Evolutionary conservation across 2,329 filamentous ascomycete species (phyloP).

Genomic region (Aspergillus sp.): DNA sequence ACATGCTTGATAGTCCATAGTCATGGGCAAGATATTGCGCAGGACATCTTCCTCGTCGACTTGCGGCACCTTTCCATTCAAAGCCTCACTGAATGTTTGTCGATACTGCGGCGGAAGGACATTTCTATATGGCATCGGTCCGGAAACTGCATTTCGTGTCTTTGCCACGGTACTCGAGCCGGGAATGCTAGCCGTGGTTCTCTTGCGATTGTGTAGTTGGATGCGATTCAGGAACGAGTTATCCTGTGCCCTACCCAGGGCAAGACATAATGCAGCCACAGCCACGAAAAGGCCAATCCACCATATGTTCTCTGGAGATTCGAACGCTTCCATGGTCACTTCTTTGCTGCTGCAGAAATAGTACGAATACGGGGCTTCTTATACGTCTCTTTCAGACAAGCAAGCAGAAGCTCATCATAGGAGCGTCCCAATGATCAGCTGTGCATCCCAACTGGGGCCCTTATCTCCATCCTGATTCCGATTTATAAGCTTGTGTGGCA

Average conservation of each 20-base stretch:
- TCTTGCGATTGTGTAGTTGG: conserved; percentile 31
- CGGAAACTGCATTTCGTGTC: conserved; percentile 30
- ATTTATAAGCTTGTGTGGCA: neutral
- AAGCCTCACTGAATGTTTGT: conserved; percentile 30
- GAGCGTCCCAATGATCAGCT: neutral
- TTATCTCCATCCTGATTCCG: neutral
- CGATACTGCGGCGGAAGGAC: conserved; percentile 48
- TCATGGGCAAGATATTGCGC: conserved; percentile 34
- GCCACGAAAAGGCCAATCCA: conserved; percentile 14
- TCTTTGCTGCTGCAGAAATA: neutral
- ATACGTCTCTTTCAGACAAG: too few relatives aligned
- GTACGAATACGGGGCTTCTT: neutral
- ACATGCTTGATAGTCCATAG: conserved; percentile 31
- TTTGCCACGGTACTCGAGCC: conserved; percentile 41
- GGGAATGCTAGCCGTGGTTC: conserved; percentile 47
- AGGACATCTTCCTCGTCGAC: conserved; percentile 26
- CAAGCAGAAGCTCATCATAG: too few relatives aligned
- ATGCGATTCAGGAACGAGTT: conserved; percentile 35
- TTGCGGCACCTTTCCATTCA: conserved; percentile 12
- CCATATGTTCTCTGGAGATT: conserved; percentile 13
- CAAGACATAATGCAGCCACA: conserved; percentile 19
- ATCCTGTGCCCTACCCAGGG: conserved; percentile 24
- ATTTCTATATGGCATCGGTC: conserved; percentile 35
- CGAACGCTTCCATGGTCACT: neutral
- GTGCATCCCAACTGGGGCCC: conserved; percentile 4